These are phyloP conservation scores for Chytriomyces sp. DNA, from an alignment of 192 early-diverging fungal genomes.

Conservation along the genomic window DNA sequence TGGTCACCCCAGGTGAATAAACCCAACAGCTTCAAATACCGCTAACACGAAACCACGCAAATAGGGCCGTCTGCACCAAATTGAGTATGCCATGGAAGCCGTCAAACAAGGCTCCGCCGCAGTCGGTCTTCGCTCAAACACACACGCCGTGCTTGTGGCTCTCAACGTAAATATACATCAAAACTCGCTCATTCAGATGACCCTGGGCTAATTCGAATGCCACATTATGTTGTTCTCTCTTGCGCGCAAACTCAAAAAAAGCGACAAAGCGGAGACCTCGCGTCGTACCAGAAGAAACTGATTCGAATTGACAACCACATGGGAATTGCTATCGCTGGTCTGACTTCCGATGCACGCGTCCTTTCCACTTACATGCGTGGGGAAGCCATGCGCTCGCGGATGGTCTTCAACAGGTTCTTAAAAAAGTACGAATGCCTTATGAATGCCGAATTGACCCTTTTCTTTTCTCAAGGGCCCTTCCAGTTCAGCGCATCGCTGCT, in stretches of 20 bases:
- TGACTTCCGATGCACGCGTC: constrained; percentile 97
- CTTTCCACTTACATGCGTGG: constrained; percentile 95
- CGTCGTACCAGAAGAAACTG: constrained; percentile 97
- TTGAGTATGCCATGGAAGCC: constrained; percentile 99
- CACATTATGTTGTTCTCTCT: no score
- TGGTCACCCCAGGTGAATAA: constrained; percentile 86
- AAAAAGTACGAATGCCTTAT: no score
- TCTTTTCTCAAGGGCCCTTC: constrained; percentile 60
- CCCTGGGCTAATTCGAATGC: no score
- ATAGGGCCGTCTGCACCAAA: constrained; percentile 91
- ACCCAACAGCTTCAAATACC: background rate
- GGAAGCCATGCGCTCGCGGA: constrained; percentile 89
- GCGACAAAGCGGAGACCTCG: constrained; percentile 93
- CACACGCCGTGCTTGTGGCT: constrained; percentile 83
- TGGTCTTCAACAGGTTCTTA: constrained; percentile 86
- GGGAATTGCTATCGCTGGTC: constrained; percentile 94
- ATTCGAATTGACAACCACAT: constrained; percentile 94
- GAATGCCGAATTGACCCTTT: no score
- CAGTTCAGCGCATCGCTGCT: constrained; percentile 82
- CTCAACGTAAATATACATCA: constrained; percentile 70
- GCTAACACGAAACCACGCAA: background rate
- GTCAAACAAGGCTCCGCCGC: constrained; percentile 98
- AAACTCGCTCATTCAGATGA: background rate
- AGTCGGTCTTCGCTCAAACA: constrained; percentile 87
- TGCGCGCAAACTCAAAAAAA: no score